phyloP scores from a whole-genome alignment of 371 early-diverging fungal species.

The Chytridiales sp. region DNA sequence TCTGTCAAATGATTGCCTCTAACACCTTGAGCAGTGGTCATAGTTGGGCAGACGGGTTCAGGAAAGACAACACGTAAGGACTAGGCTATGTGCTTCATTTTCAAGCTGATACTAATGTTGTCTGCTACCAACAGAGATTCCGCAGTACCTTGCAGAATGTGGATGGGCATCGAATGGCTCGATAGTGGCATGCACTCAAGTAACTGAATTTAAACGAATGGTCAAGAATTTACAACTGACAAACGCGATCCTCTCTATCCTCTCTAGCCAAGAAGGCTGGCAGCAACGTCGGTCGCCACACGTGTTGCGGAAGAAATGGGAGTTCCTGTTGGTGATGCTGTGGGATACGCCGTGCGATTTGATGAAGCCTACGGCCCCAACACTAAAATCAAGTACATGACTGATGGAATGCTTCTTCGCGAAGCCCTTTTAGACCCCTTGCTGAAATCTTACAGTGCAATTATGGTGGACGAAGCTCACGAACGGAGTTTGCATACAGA shows the following conservation, averaged over 20 bases:
- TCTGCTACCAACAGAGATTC: conserved; percentile 62
- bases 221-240: neutral
- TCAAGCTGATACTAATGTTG: neutral
- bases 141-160: conserved; percentile 95
- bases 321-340: conserved; percentile 71
- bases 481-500: conserved; percentile 98
- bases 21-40: no score
- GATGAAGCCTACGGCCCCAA: conserved; percentile 81
- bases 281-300: conserved; percentile 96
- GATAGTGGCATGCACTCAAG: conserved; percentile 93
- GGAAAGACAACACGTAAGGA: conserved; percentile 94
- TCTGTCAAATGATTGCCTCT: no score
- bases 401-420: conserved; percentile 96
- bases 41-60: conserved; percentile 97
- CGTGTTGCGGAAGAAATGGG: conserved; percentile 93
- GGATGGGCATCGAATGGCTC: conserved; percentile 75
- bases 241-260: conserved; percentile 5
- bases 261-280: conserved; percentile 91
- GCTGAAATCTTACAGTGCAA: conserved; percentile 81
- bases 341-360: conserved; percentile 98
- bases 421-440: conserved; percentile 92
- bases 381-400: conserved; percentile 96
- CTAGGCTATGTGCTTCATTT: neutral
- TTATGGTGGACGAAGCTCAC: conserved; percentile 99
- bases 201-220: conserved; percentile 13